Conservation (phyloP, 108 stramenopile genomes). For the Chaetoceros muelleri region DNA sequence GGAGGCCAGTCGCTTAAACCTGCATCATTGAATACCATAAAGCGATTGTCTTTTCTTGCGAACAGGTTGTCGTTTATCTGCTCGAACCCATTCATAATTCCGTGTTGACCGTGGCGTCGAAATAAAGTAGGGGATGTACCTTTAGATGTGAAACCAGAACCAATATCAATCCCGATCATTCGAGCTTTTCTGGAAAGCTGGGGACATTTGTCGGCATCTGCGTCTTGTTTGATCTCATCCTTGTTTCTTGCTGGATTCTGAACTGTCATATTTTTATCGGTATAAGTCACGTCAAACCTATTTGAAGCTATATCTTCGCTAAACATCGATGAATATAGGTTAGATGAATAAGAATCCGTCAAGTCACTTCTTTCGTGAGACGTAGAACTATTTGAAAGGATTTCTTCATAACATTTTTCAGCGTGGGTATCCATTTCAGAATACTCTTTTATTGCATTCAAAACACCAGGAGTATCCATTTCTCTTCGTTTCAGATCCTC, state of each 20-base stretch:
- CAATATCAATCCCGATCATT: constrained; percentile 23
- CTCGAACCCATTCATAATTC: constrained; percentile 59
- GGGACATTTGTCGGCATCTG: neutral
- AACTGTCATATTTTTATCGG: neutral
- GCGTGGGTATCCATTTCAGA: constrained; percentile 34
- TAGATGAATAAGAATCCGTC: constrained; percentile 50
- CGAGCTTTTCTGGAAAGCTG: constrained; percentile 23
- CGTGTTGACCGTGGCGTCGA: constrained; percentile 15
- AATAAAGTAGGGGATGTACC: constrained; percentile 30
- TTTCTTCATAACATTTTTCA: constrained; percentile 59
- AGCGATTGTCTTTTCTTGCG: constrained; percentile 80
- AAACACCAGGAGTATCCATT: constrained; percentile 58
- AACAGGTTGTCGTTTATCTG: constrained; percentile 83
- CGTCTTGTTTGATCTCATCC: neutral
- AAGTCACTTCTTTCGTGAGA: constrained; percentile 62
- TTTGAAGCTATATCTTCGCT: constrained; percentile 34
- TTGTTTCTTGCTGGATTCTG: neutral
- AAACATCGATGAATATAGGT: constrained; percentile 64
- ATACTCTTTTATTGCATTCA: constrained; percentile 30
- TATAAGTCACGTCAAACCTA: constrained; percentile 23
- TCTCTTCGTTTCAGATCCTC: constrained; percentile 46
- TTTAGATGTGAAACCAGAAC: constrained; percentile 11
- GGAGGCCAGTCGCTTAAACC: constrained; percentile 11
- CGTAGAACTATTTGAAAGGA: constrained; percentile 29
- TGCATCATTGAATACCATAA: constrained; percentile 87